These are phyloP conservation scores for Macaranga tanarius DNA, from an alignment of 441 rosid genomes.

Conservation along the genomic window DNA sequence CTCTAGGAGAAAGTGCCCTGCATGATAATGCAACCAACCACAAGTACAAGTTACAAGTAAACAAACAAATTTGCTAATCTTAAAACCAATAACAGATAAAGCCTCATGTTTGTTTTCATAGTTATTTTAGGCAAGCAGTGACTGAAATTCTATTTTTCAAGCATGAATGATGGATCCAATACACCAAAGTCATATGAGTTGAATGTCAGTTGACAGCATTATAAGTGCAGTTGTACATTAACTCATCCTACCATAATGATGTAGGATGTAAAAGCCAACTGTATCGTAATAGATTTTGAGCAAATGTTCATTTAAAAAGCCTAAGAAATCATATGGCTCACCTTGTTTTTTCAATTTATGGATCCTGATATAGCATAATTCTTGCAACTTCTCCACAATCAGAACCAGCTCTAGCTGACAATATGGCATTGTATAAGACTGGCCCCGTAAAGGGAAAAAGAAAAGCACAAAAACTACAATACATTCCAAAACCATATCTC, in stretches of 20 bases:
- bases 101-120: no score
- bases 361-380: conserved; percentile 66
- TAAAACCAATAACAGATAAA: no score
- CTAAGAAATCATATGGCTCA: conserved; percentile 17
- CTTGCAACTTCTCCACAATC: conserved; percentile 83
- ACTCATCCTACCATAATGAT: neutral
- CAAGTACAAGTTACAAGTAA: neutral
- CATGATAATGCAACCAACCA: conserved; percentile 25
- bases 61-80: no score
- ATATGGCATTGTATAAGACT: conserved; percentile 17
- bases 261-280: neutral
- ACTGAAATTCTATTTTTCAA: neutral
- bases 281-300: neutral
- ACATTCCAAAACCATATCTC: neutral
- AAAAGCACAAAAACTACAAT: neutral
- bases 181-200: neutral
- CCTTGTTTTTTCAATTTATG: conserved; percentile 91
- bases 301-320: neutral
- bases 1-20: conserved; percentile 91
- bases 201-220: neutral
- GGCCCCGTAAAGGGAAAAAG: neutral
- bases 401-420: conserved; percentile 84
- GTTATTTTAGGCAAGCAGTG: neutral
- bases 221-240: neutral
- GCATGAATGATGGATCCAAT: neutral